Evolutionary conservation across 345 rosid species (phyloP), one percentile per base, ranked within the genome.

Genomic region (Pelargonium nanum): DNA sequence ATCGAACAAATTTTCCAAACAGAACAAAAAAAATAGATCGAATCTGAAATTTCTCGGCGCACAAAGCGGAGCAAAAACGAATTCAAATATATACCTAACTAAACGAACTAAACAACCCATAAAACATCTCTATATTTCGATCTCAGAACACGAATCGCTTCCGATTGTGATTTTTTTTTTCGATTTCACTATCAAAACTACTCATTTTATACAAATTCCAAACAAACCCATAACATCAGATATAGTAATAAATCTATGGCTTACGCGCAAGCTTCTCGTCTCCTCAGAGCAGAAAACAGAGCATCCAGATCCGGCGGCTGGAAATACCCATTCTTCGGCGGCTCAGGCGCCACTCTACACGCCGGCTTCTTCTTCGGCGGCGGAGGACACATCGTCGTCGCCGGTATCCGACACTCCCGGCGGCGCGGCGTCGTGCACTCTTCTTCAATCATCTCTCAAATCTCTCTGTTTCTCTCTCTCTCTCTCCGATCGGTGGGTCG

Each of bases 271-370:
- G 80, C 80, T 73, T 67, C 73, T 25, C n/a, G n/a, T n/a, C 75
- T 68, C 45, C 75, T 74, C 22, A 75, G 67, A 17, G 63, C 63
- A 63, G 78, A 62, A 60, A 85, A 81, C 59, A 88, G 61, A 62
- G 69, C 53, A 19, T 86, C 96, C 15, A 88, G 81, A 75, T 85
- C 93, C 25, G 88, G 90, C 51, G 93, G 81, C 59, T 75, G 86
- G 53, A 88, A 86, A 64, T 73, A 88, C 13, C 88, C 88, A 32
- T 78, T 75, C 73, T 70, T 72, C 17, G 93, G 90, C 9, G 85
- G 85, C 21, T 73, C 85, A 52, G 77, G 70, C 54, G 53, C 79
- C 63, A 60, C 76, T 25, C 70, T 72, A 26, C 55, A 59, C 54
- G 15, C 62, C 0, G 68, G 65, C 53, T 57, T 50, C 69, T 82